These are phyloP conservation scores for Graphium sp. DNA, from an alignment of 2,329 filamentous ascomycete genomes.

Conservation along the genomic window DNA sequence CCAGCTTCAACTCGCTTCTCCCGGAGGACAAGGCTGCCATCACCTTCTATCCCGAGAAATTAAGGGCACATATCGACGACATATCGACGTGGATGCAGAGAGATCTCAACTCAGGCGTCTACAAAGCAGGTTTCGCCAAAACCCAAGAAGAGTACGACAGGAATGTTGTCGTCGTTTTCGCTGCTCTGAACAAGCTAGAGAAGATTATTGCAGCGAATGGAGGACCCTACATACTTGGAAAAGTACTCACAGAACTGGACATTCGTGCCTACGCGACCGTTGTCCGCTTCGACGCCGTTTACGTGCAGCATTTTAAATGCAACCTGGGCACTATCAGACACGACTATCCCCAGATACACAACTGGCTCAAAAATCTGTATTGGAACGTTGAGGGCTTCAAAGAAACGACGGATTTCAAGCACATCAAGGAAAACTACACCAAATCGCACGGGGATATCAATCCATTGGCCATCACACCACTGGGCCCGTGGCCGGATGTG, in stretches of 20 bases:
- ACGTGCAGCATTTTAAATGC: slow-evolving; percentile 48
- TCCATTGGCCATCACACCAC: too few species aligned
- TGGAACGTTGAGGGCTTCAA: slow-evolving; percentile 38
- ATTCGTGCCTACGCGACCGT: slow-evolving; percentile 51
- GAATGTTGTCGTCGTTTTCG: slow-evolving; percentile 42
- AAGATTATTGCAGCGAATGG: slow-evolving; percentile 24
- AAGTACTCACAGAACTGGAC: slow-evolving; percentile 50
- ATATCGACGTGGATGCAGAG: slow-evolving; percentile 53
- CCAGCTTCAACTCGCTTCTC: slow-evolving; percentile 49
- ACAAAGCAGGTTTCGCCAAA: slow-evolving; percentile 46
- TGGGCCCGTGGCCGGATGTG: too few species aligned
- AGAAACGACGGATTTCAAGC: slow-evolving; percentile 45
- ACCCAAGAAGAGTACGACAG: slow-evolving; percentile 50
- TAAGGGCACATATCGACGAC: slow-evolving; percentile 41
- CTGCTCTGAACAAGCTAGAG: slow-evolving; percentile 48
- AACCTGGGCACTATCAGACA: slow-evolving; percentile 46
- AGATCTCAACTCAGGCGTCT: slow-evolving; percentile 30
- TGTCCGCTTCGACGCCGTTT: slow-evolving; percentile 51
- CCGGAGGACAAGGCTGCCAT: slow-evolving; percentile 26
- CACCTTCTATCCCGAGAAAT: slow-evolving; percentile 37
- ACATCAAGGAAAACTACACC: slow-evolving; percentile 60
- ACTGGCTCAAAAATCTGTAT: slow-evolving; percentile 53
- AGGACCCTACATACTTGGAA: slow-evolving; percentile 44
- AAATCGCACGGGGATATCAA: too few species aligned
- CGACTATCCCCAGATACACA: slow-evolving; percentile 49